phyloP scores from a whole-genome alignment of 257 asterid genomes.

The Avicennia marina region DNA sequence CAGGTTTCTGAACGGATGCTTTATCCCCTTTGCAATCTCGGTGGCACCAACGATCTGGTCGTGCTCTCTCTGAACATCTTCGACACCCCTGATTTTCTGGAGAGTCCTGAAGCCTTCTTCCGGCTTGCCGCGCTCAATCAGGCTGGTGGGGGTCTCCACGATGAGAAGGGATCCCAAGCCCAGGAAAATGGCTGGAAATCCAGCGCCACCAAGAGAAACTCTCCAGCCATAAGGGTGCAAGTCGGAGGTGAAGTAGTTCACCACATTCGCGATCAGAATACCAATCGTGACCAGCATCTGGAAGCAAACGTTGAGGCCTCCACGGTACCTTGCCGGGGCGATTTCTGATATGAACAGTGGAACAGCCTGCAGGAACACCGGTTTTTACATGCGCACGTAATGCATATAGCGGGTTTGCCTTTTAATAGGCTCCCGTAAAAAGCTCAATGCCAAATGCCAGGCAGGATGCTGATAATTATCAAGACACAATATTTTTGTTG shows the following conservation, averaged over 20 bases:
- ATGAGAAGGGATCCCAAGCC: constrained; percentile 47
- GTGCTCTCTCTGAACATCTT: constrained; percentile 39
- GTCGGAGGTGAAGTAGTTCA: constrained; percentile 33
- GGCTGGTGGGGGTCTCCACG: constrained; percentile 51
- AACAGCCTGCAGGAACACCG: constrained; percentile 38
- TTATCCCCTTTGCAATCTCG: constrained; percentile 22
- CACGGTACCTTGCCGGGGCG: constrained; percentile 47
- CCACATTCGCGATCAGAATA: constrained; percentile 32
- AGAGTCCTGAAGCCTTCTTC: constrained; percentile 28
- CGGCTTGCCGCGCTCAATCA: constrained; percentile 37
- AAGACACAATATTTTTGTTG: too few species aligned
- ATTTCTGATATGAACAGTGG: constrained; percentile 54
- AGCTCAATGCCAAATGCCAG: too few species aligned
- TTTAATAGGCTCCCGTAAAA: too few species aligned
- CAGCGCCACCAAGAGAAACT: constrained; percentile 44
- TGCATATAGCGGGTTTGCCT: too few species aligned
- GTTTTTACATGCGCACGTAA: too few species aligned
- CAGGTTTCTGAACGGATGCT: constrained; percentile 33
- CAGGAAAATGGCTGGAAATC: constrained; percentile 43
- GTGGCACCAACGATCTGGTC: constrained; percentile 29
- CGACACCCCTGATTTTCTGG: constrained; percentile 27
- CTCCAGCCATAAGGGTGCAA: constrained; percentile 41
- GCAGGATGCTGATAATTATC: too few species aligned
- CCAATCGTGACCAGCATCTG: constrained; percentile 51
- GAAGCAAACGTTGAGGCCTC: constrained; percentile 41